These are phyloP conservation scores for Acanthamoeba healyi DNA, from an alignment of 208 protist genomes.

Conservation along the genomic window DNA sequence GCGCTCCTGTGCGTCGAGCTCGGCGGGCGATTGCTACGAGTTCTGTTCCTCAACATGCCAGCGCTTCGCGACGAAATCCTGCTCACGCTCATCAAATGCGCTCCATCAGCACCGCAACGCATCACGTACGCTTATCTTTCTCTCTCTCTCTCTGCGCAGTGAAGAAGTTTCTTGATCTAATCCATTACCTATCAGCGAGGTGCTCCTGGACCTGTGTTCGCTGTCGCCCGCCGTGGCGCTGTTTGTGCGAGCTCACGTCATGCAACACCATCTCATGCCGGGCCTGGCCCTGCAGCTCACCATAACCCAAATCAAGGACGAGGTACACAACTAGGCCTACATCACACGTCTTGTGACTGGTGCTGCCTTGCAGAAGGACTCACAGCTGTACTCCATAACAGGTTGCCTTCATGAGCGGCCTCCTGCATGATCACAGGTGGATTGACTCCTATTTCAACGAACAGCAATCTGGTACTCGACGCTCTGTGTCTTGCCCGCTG, in stretches of 20 bases:
- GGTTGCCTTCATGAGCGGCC: conserved; percentile 4
- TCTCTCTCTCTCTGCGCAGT: neutral
- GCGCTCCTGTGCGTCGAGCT: neutral
- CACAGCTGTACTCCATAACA: no score
- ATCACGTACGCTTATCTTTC: neutral
- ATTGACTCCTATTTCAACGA: neutral
- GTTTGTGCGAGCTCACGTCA: neutral
- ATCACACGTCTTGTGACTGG: neutral
- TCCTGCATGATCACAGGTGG: conserved; percentile 43
- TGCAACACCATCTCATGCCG: neutral
- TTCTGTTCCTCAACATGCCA: conserved; percentile 6
- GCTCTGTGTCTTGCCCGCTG: neutral
- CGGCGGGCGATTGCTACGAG: neutral
- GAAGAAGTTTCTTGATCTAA: no score
- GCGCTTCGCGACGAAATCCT: neutral
- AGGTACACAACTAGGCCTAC: neutral
- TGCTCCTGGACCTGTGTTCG: conserved; percentile 22
- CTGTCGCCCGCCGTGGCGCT: neutral
- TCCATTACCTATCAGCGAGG: no score
- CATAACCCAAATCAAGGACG: conserved; percentile 1
- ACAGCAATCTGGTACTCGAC: neutral
- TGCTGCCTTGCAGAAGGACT: neutral
- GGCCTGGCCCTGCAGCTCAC: conserved; percentile 31
- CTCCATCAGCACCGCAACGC: neutral
- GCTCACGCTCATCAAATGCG: neutral